Evolutionary conservation across 2,329 filamentous ascomycete species (phyloP), one percentile per base, ranked within the genome.

Genomic region (Xylaria sp.): DNA sequence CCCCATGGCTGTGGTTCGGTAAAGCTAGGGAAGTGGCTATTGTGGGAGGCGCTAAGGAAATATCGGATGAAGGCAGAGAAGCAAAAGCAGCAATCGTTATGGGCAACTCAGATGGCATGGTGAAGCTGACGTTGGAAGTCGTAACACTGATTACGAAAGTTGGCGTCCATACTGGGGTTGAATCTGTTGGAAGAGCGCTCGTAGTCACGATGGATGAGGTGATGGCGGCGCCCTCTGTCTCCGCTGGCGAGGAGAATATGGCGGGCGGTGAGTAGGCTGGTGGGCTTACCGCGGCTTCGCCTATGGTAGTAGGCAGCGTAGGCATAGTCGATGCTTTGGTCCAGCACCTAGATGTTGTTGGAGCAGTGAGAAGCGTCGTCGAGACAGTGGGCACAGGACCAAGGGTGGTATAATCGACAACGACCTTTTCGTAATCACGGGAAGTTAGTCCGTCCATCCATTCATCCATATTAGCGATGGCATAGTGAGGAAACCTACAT

Each of bases 381-480:
- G 67, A 70, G 39, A 70, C 60, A 3, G 67, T 70, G n/a, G 67
- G 67, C 28, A 67, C 67, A n/a, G 57, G 67, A 18, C 67, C 67
- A 15, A 65, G 60, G 0, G 65, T 70, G 15, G 57, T 64, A 25
- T 67, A 67, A 60, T 70, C 67, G 7, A 70, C 65, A 4, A 70
- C 67, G 39, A 69, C 60, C 65, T 70, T 34, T 60, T 56, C 13
- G n/a, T 20, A 32, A 32, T 32, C 60, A 41, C 18, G 13, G 4
- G 9, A 10, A 2, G n/a, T 57, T 23, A 63, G 41, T 46, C 39
- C 34, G 13, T 36, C 8, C 34, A 36, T 34, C n/a, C 34, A 30
- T 36, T 2, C 34, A 36, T 34, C n/a, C 34, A 30, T 18, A 10
- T 7, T 2, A 4, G 30, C 13, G 30, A 7, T 7, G 50, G 28